Evolutionary conservation across 2,329 filamentous ascomycete genomes (phyloP), one percentile per base, ranked within the genome.

Genomic region (Fusarium udum): DNA sequence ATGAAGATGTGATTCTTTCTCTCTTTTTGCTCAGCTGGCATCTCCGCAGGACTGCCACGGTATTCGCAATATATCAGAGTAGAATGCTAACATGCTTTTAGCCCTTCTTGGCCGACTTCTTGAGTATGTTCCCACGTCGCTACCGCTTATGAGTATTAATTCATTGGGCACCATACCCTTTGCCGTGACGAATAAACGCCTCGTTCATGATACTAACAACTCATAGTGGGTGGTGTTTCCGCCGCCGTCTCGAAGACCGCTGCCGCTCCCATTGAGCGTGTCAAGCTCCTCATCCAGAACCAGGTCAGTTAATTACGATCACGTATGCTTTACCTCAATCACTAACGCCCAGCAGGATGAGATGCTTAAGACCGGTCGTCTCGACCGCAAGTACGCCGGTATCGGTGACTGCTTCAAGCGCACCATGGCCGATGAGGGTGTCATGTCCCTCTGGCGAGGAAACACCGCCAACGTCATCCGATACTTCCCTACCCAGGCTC

Each of bases 401-500:
- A 98, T 99, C 85, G 83, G 76, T 72, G 96, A 99, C 86, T 98
- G 96, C 91, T 99, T 99, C 93, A 89, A 88, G 82, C 94, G 96
- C 85, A 98, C 96, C 84, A 90, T 90, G 77, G 91, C 92, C 82
- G 89, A 93, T 78, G 96, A 99, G 91, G 96, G 96, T 93, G 87
- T 96, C 82, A 92, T 96, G 86, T 92, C 95, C 78, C 91, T 99
- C 82, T 99, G 96, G 96, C 92, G 96, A 92, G 96, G 96, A 88
- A 99, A 99, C 94, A 99, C 96, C 85, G 96, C 96, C 94, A 99
- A 99, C 93, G 96, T 99, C 87, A 97, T 99, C 91, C 96, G 96
- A 93, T 99, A 99, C 91, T 99, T 99, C 94, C 96, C 96, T 81
- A 99, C 96, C 86, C 96, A 99, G 92, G 96, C 96, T 83, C 91